phyloP scores from a whole-genome alignment of 139 green algal species.

The Penium margaritaceum region DNA sequence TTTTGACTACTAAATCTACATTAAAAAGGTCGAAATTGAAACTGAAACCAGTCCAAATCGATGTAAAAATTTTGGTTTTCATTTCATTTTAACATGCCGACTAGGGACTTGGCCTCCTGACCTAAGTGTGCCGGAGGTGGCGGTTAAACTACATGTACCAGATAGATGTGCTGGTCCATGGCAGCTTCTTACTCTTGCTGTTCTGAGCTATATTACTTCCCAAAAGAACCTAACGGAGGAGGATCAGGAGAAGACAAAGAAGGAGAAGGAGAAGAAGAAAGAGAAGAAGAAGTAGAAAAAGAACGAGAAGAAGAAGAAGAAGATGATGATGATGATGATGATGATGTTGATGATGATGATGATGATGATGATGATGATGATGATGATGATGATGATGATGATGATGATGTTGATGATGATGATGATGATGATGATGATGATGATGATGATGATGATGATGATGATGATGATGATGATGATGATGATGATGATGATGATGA shows the following conservation, averaged over 20 bases:
- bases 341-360: not conserved
- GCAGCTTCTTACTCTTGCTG: too few relatives aligned
- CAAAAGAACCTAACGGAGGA: too few relatives aligned
- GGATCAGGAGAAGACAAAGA: not conserved
- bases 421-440: not conserved
- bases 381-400: not conserved
- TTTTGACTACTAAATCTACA: too few relatives aligned
- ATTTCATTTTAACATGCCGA: too few relatives aligned
- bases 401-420: not conserved
- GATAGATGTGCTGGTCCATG: too few relatives aligned
- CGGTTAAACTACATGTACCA: too few relatives aligned
- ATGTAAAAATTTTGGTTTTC: too few relatives aligned
- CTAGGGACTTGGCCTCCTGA: too few relatives aligned
- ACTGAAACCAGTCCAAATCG: too few relatives aligned
- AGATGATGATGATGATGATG: not conserved
- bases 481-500: not conserved
- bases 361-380: not conserved
- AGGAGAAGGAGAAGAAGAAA: not conserved
- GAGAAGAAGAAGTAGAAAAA: constrained; percentile 3
- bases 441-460: not conserved
- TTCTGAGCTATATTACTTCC: too few relatives aligned
- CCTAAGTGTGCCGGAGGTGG: too few relatives aligned
- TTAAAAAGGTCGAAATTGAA: too few relatives aligned
- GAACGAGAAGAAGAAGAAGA: not conserved
- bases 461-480: not conserved